Conservation (phyloP, 345 rosid genomes). For the Fremontodendron californicum region DNA sequence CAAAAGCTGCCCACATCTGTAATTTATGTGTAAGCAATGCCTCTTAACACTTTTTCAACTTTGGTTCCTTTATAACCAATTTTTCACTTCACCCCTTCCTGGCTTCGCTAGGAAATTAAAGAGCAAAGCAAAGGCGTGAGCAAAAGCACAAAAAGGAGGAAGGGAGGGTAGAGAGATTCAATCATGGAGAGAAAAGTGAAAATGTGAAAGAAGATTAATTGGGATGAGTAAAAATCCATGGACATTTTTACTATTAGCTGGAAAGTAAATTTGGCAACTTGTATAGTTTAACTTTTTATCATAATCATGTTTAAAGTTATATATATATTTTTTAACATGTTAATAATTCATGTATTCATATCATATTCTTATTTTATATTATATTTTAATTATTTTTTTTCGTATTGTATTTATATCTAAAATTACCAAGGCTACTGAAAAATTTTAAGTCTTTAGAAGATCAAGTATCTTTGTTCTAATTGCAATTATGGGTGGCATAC, state of each 20-base stretch:
- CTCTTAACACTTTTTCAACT: background rate
- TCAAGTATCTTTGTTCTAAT: background rate
- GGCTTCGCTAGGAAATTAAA: background rate
- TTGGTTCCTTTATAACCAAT: background rate
- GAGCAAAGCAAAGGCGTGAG: background rate
- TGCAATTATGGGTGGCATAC: background rate
- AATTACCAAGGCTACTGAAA: too few relatives aligned
- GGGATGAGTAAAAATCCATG: background rate
- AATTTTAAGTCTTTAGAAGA: background rate
- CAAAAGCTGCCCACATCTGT: slow-evolving; percentile 8
- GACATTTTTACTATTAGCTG: too few relatives aligned
- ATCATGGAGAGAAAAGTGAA: background rate
- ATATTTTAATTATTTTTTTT: too few relatives aligned
- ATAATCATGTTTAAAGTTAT: too few relatives aligned
- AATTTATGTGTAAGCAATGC: background rate
- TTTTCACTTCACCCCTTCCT: background rate
- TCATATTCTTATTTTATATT: too few relatives aligned
- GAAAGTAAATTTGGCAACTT: too few relatives aligned
- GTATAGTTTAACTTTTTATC: too few relatives aligned
- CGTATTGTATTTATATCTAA: too few relatives aligned
- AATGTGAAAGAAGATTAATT: background rate
- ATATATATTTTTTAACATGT: too few relatives aligned
- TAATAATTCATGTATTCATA: too few relatives aligned
- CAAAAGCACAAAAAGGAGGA: background rate
- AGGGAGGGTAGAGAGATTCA: background rate